These are phyloP conservation scores for Mallotus repandus DNA, from an alignment of 441 rosid genomes.

Conservation along the genomic window DNA sequence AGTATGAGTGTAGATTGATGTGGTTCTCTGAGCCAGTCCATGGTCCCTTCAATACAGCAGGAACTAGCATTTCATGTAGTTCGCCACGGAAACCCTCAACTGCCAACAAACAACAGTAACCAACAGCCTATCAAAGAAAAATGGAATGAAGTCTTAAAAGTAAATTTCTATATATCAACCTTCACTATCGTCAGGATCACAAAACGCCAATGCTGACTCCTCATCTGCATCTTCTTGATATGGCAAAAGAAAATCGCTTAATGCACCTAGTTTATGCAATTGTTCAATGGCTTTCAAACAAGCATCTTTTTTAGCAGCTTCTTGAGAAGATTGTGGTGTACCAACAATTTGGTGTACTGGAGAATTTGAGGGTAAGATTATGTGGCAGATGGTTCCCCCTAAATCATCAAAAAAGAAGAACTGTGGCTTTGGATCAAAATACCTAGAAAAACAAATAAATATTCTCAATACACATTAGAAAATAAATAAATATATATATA, in stretches of 20 bases:
- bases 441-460: slow-evolving; percentile 52
- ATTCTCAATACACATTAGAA: slow-evolving; percentile 21
- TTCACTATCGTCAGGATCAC: slow-evolving; percentile 43
- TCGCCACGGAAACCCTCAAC: slow-evolving; percentile 60
- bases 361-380: slow-evolving; percentile 84
- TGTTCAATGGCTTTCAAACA: slow-evolving; percentile 80
- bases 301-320: slow-evolving; percentile 86
- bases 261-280: slow-evolving; percentile 81
- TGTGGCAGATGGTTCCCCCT: slow-evolving; percentile 71
- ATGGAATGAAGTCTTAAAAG: slow-evolving; percentile 10
- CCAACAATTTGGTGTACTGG: slow-evolving; percentile 63
- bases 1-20: slow-evolving; percentile 56
- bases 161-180: slow-evolving; percentile 44
- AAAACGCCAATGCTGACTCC: slow-evolving; percentile 35
- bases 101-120: slow-evolving; percentile 36
- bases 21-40: slow-evolving; percentile 47
- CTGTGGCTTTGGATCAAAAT: slow-evolving; percentile 76
- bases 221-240: slow-evolving; percentile 38
- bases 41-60: slow-evolving; percentile 53
- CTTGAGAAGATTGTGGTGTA: slow-evolving; percentile 58
- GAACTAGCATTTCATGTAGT: slow-evolving; percentile 82
- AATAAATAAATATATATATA: not conserved
- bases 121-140: slow-evolving; percentile 14
- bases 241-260: slow-evolving; percentile 71
- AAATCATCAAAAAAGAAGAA: slow-evolving; percentile 69